A percentile compares a stretch with the other conserved stretches of the same genome.
Conservation (phyloP, 2,329 filamentous ascomycete genomes). For the Drechmeria coniospora region DNA sequence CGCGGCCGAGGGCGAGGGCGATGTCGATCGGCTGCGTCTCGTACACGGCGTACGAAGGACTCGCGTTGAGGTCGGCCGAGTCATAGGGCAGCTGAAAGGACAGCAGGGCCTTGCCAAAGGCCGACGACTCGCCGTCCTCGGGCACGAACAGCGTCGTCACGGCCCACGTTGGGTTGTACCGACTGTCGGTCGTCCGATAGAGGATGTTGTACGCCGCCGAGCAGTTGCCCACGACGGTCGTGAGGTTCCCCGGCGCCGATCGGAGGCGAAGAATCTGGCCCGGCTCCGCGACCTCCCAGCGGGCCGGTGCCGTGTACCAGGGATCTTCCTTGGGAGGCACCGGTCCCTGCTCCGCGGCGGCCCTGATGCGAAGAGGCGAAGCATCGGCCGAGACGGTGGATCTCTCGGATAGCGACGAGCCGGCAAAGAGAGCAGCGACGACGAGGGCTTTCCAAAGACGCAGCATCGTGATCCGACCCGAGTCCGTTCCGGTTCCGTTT, state of each 20-base stretch:
- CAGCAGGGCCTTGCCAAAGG: slow-evolving; percentile 12
- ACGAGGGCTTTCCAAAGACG: too few species aligned
- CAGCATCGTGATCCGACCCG: too few species aligned
- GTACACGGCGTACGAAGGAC: slow-evolving; percentile 11
- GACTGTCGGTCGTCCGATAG: slow-evolving; percentile 22
- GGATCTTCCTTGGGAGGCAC: slow-evolving; percentile 9
- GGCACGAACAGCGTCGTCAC: slow-evolving; percentile 24
- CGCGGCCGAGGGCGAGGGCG: slow-evolving; percentile 18
- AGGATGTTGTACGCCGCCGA: slow-evolving; percentile 16
- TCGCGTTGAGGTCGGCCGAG: slow-evolving; percentile 19
- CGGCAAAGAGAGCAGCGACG: too few species aligned
- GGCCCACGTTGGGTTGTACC: slow-evolving; percentile 17
- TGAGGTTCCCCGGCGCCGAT: slow-evolving; percentile 9
- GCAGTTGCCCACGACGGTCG: slow-evolving; percentile 8
- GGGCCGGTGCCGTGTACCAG: slow-evolving; percentile 10
- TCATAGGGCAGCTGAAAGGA: slow-evolving; percentile 28
- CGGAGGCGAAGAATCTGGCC: slow-evolving; percentile 10
- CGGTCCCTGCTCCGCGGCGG: too few species aligned
- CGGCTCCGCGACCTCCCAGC: slow-evolving; percentile 7
- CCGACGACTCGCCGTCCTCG: slow-evolving; percentile 9
- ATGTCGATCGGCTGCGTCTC: slow-evolving; percentile 10
- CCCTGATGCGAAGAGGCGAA: too few species aligned
- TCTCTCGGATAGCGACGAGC: too few species aligned
- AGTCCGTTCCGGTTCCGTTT: too few species aligned
- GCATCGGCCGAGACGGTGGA: too few species aligned